Evolutionary conservation across 2,329 filamentous ascomycete genomes (phyloP).

Genomic region (Trichoderma sp.): DNA sequence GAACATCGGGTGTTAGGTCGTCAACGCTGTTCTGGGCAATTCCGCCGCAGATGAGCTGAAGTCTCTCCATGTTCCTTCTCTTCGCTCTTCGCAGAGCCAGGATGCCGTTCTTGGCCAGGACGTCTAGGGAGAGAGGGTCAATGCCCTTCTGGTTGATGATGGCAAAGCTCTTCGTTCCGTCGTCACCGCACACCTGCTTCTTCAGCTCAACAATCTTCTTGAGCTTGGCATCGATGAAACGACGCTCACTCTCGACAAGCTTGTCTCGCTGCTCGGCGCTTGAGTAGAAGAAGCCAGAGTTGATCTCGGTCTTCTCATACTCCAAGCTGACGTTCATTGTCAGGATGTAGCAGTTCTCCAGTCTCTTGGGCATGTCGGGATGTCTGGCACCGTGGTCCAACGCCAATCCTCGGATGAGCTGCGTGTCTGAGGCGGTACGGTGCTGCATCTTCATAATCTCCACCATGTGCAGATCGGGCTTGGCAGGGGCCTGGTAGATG

Average conservation of each 20-base stretch:
- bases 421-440: slow-evolving; percentile 91
- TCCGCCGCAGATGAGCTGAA: slow-evolving; percentile 93
- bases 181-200: slow-evolving; percentile 93
- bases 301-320: slow-evolving; percentile 99
- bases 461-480: slow-evolving; percentile 98
- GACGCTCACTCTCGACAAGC: slow-evolving; percentile 93
- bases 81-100: slow-evolving; percentile 92
- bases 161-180: slow-evolving; percentile 93
- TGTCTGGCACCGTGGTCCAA: slow-evolving; percentile 95
- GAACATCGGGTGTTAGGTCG: slow-evolving; percentile 80
- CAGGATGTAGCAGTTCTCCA: slow-evolving; percentile 94
- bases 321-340: slow-evolving; percentile 96
- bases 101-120: slow-evolving; percentile 97
- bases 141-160: slow-evolving; percentile 99
- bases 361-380: slow-evolving; percentile 95
- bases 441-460: slow-evolving; percentile 99
- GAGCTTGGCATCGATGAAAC: slow-evolving; percentile 94
- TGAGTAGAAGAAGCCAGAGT: slow-evolving; percentile 98
- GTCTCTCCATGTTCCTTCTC: slow-evolving; percentile 97
- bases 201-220: slow-evolving; percentile 98
- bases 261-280: slow-evolving; percentile 97
- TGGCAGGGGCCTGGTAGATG: slow-evolving; percentile 85
- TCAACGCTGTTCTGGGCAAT: slow-evolving; percentile 94
- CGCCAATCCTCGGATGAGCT: slow-evolving; percentile 89
- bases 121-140: slow-evolving; percentile 91